These are phyloP conservation scores for Diophrys appendiculata DNA, from an alignment of 73 alveolate genomes.

Conservation along the genomic window DNA sequence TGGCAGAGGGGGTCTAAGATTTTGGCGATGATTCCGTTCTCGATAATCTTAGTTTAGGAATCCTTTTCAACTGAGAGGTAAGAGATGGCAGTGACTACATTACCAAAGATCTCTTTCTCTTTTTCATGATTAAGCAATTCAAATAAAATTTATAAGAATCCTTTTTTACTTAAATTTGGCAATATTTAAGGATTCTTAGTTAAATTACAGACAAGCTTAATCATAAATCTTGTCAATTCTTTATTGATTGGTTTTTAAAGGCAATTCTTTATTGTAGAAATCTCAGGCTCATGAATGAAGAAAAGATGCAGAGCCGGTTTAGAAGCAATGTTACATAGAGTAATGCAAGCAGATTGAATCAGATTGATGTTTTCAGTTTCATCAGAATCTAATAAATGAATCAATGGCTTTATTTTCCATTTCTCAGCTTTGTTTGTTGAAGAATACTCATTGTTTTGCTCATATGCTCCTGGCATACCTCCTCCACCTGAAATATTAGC, in stretches of 20 bases:
- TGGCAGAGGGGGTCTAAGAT: constrained; percentile 44
- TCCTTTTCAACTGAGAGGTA: constrained; percentile 49
- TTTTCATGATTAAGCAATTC: constrained; percentile 51
- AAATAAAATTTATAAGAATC: constrained; percentile 55
- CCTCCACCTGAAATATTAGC: not conserved
- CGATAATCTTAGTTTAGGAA: constrained; percentile 51
- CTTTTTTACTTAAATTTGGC: constrained; percentile 50
- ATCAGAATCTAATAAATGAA: constrained; percentile 60
- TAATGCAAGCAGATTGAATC: constrained; percentile 61
- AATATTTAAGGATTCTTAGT: constrained; percentile 50
- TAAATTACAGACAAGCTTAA: constrained; percentile 57
- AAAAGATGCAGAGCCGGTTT: constrained; percentile 52
- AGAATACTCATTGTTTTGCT: not conserved
- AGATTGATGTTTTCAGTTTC: constrained; percentile 49
- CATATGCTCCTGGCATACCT: not conserved
- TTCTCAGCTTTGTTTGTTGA: constrained; percentile 50
- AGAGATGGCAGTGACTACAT: constrained; percentile 68
- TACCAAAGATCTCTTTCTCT: constrained; percentile 68
- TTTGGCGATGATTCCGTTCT: constrained; percentile 29
- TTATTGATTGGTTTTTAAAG: constrained; percentile 47
- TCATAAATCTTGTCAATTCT: constrained; percentile 58
- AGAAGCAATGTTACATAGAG: constrained; percentile 67
- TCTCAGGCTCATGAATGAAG: constrained; percentile 67
- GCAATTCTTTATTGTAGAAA: constrained; percentile 60
- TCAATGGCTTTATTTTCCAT: constrained; percentile 51